Conservation (phyloP, 2,329 filamentous ascomycete species). For the Claviceps sp. region DNA sequence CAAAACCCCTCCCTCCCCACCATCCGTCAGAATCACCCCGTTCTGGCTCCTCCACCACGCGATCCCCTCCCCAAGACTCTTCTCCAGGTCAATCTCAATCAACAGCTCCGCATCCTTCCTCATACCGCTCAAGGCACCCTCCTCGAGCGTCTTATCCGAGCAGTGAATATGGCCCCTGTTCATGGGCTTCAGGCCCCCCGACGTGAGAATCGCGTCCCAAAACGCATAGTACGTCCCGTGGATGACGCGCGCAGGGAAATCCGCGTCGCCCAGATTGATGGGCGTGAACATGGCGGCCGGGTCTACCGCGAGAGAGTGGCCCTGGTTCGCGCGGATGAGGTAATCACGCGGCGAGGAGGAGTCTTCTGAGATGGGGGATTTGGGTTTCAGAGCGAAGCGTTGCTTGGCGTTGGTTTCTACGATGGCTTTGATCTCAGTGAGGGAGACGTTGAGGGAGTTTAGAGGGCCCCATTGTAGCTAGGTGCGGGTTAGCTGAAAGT, state of each 20-base stretch:
- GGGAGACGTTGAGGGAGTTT: slow-evolving; percentile 56
- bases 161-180: slow-evolving; percentile 81
- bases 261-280: slow-evolving; percentile 43
- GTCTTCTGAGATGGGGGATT: slow-evolving; percentile 8
- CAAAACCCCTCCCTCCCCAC: slow-evolving; percentile 45
- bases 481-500: background rate
- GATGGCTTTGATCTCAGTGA: slow-evolving; percentile 56
- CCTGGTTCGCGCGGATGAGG: slow-evolving; percentile 90
- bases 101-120: slow-evolving; percentile 62
- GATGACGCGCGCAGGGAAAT: slow-evolving; percentile 55
- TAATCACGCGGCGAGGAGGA: slow-evolving; percentile 48
- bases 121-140: slow-evolving; percentile 65
- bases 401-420: slow-evolving; percentile 78
- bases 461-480: slow-evolving; percentile 45
- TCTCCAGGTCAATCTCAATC: slow-evolving; percentile 60
- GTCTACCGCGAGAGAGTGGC: slow-evolving; percentile 70
- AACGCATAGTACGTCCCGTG: slow-evolving; percentile 82
- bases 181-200: slow-evolving; percentile 73
- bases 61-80: slow-evolving; percentile 47
- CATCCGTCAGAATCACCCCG: slow-evolving; percentile 57
- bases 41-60: slow-evolving; percentile 73
- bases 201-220: slow-evolving; percentile 61
- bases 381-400: slow-evolving; percentile 66
- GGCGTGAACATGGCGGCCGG: slow-evolving; percentile 57
- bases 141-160: slow-evolving; percentile 44